Percentiles rank a stretch among this genome's conserved stretches.
These are phyloP conservation scores for Coemansia guatemalensis DNA, from an alignment of 192 early-diverging fungal genomes.

Conservation along the genomic window DNA sequence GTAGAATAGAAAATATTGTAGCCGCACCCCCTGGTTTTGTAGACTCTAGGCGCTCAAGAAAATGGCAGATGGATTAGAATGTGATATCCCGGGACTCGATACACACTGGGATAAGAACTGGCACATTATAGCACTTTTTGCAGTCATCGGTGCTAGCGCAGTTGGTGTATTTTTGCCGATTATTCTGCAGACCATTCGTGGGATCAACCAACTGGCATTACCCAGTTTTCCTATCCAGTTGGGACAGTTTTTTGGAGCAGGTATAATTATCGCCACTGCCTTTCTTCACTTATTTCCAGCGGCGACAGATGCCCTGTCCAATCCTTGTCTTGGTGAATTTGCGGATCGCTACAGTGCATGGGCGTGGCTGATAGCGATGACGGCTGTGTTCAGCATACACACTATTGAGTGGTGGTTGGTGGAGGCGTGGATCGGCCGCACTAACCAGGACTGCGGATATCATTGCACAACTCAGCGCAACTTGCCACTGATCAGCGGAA, in stretches of 20 bases:
- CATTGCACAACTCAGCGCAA: not conserved
- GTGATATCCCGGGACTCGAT: conserved; percentile 9
- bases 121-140: conserved; percentile 57
- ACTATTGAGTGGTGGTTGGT: conserved; percentile 59
- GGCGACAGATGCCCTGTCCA: conserved; percentile 55
- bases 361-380: conserved; percentile 61
- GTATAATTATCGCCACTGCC: conserved; percentile 70
- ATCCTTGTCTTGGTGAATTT: conserved; percentile 55
- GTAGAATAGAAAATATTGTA: not conserved
- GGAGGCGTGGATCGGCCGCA: conserved; percentile 24
- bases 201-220: conserved; percentile 19
- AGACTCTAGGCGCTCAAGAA: no score
- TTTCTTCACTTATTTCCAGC: conserved; percentile 73
- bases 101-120: conserved; percentile 40
- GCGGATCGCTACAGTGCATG: conserved; percentile 52
- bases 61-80: not conserved
- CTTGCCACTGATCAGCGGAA: not conserved
- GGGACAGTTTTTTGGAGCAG: conserved; percentile 62
- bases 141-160: conserved; percentile 57
- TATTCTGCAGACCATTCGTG: conserved; percentile 35
- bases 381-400: conserved; percentile 62
- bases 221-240: conserved; percentile 46
- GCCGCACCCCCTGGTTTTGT: no score
- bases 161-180: conserved; percentile 57
- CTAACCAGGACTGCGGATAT: not conserved